phyloP scores from a whole-genome alignment of 352 stramenopile species.

The Phytophthora vignae region DNA sequence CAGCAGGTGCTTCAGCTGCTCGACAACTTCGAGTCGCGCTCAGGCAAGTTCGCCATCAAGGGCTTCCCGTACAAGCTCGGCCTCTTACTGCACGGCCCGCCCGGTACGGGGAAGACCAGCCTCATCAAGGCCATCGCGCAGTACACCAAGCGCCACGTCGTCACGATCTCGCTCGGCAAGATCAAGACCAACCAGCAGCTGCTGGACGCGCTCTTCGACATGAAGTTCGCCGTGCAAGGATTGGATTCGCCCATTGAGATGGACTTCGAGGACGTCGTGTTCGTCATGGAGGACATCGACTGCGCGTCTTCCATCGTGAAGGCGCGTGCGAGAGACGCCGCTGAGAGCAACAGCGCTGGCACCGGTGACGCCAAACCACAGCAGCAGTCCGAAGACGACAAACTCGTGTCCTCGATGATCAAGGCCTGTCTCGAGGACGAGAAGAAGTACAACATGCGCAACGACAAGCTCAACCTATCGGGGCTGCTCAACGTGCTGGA shows the following conservation, averaged over 20 bases:
- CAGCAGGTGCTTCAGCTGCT: constrained; percentile 67
- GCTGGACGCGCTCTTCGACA: constrained; percentile 82
- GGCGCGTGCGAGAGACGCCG: too few relatives aligned
- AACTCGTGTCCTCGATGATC: constrained; percentile 48
- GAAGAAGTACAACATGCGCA: constrained; percentile 31
- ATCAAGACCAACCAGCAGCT: constrained; percentile 88
- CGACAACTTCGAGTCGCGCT: constrained; percentile 68
- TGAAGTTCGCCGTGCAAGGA: constrained; percentile 59
- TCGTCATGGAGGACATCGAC: constrained; percentile 68
- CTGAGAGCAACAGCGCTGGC: constrained; percentile 38
- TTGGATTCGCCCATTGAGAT: constrained; percentile 71
- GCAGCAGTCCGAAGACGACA: constrained; percentile 32
- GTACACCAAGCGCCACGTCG: constrained; percentile 69
- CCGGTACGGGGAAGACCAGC: constrained; percentile 88
- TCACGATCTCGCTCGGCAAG: constrained; percentile 65
- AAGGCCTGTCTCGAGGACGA: constrained; percentile 40
- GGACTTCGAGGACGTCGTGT: constrained; percentile 85
- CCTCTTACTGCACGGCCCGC: constrained; percentile 84
- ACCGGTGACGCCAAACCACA: constrained; percentile 5
- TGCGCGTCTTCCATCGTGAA: too few relatives aligned
- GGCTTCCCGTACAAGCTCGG: constrained; percentile 90
- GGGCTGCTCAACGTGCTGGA: constrained; percentile 92
- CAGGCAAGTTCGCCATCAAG: constrained; percentile 85
- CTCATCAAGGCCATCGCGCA: constrained; percentile 74
- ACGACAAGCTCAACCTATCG: constrained; percentile 74